Evolutionary conservation across 768 basidiomycete species (phyloP), one percentile per base, ranked within the genome.

Genomic region (Boletus pseudopeckii): DNA sequence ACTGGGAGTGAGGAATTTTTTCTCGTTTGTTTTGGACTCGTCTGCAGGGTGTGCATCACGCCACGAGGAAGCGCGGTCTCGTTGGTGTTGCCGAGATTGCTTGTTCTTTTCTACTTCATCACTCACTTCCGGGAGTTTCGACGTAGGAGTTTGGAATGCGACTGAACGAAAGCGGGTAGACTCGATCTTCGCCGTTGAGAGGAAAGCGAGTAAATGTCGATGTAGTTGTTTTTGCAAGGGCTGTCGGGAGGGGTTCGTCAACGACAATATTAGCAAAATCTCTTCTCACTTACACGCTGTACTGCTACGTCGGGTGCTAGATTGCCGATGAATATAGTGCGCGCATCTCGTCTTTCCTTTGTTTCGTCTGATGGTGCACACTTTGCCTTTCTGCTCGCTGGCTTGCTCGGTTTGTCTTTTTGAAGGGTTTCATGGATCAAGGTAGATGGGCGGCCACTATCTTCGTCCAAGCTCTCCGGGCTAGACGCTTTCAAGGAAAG

Each of bases 241-340:
- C 93, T 97, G 59, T 38, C 39, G 48, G 48, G 51, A 18, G 24
- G n/a, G 30, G 14, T 38, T 55, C 26, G 55, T 48, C 32, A 50
- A 43, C 18, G 20, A 34, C 37, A 38, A 32, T 3, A 24, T 43
- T 13, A 39, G 40, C n/a, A 20, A 18, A 17, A 39, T 18, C 14
- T 20, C 43, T 33, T 48, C 42, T 15, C 7, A 72, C 82, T 40
- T 57, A 94, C 95, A 72, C 84, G 85, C 63, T 81, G 84, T 44
- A 88, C 85, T 17, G 84, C 86, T 18, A 90, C 81, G 8, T 89
- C 85, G 1, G 88, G 73, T 1, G 86, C 81, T 2, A 99, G 74
- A 65, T 98, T 98, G 4, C 95, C 95, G 14, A 99, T 74, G 69
- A 99, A 99, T 44, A 98, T 76, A 6, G 96, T 98, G 26, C 96